Conservation (phyloP, 2,329 filamentous ascomycete genomes). For the Juglanconis oblonga region DNA sequence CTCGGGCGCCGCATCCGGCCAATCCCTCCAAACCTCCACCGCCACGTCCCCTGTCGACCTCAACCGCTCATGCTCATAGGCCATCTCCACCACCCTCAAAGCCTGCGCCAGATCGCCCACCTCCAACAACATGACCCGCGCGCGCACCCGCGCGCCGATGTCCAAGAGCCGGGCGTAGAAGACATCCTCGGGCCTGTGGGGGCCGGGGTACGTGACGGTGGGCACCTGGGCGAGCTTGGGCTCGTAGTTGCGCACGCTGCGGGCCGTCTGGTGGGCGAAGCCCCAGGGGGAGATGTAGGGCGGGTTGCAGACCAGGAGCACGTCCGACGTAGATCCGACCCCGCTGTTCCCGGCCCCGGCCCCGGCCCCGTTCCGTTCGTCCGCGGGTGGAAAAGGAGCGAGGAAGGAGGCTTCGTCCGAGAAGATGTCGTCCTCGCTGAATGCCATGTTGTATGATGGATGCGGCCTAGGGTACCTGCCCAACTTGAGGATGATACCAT, state of each 20-base stretch:
- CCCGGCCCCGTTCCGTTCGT: slow-evolving; percentile 10
- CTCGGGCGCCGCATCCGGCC: slow-evolving; percentile 42
- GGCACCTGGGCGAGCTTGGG: slow-evolving; percentile 76
- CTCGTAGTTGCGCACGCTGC: slow-evolving; percentile 79
- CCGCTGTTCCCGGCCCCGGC: background rate
- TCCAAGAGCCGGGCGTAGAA: slow-evolving; percentile 69
- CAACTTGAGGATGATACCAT: no score
- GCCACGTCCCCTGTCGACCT: slow-evolving; percentile 28
- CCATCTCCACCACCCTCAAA: slow-evolving; percentile 54
- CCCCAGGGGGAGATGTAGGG: slow-evolving; percentile 76
- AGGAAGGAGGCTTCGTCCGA: slow-evolving; percentile 25
- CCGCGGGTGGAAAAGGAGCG: background rate
- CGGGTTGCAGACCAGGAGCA: slow-evolving; percentile 78
- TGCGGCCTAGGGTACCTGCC: no score
- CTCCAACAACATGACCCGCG: slow-evolving; percentile 64
- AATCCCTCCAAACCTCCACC: slow-evolving; percentile 72
- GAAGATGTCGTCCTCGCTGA: slow-evolving; percentile 41
- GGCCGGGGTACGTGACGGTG: slow-evolving; percentile 11
- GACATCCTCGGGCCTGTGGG: slow-evolving; percentile 39
- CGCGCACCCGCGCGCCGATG: slow-evolving; percentile 45
- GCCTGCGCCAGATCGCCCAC: slow-evolving; percentile 70
- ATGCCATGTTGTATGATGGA: no score
- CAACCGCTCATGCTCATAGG: slow-evolving; percentile 27
- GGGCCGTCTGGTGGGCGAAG: slow-evolving; percentile 61
- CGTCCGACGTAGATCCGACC: slow-evolving; percentile 38